Conservation (phyloP, 345 rosid species). For the Acer yangbiense region DNA sequence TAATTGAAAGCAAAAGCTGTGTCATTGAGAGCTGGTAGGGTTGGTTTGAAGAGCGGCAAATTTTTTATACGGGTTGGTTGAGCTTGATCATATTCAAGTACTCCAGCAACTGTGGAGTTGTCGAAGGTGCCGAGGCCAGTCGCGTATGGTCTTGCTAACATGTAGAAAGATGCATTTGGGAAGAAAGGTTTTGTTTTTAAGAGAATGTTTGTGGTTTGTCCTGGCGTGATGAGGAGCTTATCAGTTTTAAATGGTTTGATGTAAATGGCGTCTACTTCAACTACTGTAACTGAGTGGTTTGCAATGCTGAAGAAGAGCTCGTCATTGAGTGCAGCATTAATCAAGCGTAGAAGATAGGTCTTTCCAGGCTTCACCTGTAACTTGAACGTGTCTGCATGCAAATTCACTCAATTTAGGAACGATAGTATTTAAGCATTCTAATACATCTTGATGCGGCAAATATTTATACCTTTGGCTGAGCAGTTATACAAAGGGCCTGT, state of each 20-base stretch:
- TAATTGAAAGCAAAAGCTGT: constrained; percentile 19
- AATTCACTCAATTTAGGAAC: too few species aligned
- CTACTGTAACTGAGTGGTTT: constrained; percentile 20
- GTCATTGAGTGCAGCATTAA: constrained; percentile 36
- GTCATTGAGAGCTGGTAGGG: constrained; percentile 19
- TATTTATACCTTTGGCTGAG: constrained; percentile 30
- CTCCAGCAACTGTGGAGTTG: constrained; percentile 23
- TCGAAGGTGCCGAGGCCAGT: constrained; percentile 21
- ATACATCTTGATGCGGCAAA: too few species aligned
- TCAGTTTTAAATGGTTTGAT: constrained; percentile 16
- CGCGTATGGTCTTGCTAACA: constrained; percentile 21
- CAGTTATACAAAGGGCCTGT: constrained; percentile 43
- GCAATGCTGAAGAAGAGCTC: constrained; percentile 35
- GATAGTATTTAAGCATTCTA: too few species aligned
- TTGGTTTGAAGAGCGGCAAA: constrained; percentile 15
- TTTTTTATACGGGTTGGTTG: not conserved
- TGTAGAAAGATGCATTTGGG: constrained; percentile 19
- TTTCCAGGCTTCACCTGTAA: constrained; percentile 28
- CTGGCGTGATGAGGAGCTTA: constrained; percentile 16
- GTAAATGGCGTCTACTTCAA: constrained; percentile 24
- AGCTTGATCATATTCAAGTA: constrained; percentile 18
- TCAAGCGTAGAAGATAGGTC: constrained; percentile 31
- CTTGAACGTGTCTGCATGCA: constrained; percentile 11
- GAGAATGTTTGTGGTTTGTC: constrained; percentile 22
- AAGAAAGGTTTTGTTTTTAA: constrained; percentile 14